Evolutionary conservation across 257 asterid species (phyloP).

Genomic region (Capsicum pubescens): DNA sequence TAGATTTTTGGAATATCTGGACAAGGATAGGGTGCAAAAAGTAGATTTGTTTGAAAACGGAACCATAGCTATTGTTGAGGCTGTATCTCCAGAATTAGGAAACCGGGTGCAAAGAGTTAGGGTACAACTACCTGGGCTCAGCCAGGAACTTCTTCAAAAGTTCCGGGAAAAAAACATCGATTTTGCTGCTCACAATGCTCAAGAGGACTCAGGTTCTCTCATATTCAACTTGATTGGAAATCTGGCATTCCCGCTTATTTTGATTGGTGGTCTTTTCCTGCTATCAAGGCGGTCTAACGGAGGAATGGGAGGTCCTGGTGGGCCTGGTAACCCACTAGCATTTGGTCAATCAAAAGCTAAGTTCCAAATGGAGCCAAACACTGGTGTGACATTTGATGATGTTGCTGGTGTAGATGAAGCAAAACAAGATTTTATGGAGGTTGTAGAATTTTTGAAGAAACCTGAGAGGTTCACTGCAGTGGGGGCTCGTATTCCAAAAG

Average conservation of each 20-base stretch:
- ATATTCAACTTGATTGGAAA: constrained; percentile 84
- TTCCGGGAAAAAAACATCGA: constrained; percentile 91
- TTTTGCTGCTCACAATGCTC: constrained; percentile 94
- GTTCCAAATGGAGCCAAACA: constrained; percentile 99
- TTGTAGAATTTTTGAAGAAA: constrained; percentile 94
- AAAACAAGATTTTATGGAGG: constrained; percentile 98
- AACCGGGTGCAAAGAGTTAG: constrained; percentile 91
- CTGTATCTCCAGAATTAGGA: constrained; percentile 88
- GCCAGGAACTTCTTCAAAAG: constrained; percentile 98
- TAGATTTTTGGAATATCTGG: constrained; percentile 92
- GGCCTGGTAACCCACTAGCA: constrained; percentile 82
- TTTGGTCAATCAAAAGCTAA: constrained; percentile 95
- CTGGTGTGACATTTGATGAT: constrained; percentile 93
- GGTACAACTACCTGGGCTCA: constrained; percentile 94
- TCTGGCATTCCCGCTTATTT: constrained; percentile 82
- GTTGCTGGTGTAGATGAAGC: constrained; percentile 99
- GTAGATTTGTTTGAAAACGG: constrained; percentile 94
- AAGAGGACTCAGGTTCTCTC: constrained; percentile 90
- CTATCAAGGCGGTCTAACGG: constrained; percentile 89
- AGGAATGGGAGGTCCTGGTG: constrained; percentile 99
- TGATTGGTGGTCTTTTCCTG: constrained; percentile 95
- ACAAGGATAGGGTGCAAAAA: constrained; percentile 80
- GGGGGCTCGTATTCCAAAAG: constrained; percentile 98
- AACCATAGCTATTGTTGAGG: constrained; percentile 95
- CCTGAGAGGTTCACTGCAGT: constrained; percentile 98